Evolutionary conservation across 176 grass and related monocot genomes (phyloP), one percentile per base, ranked within the genome.

Genomic region (Saccharum spontaneum): DNA sequence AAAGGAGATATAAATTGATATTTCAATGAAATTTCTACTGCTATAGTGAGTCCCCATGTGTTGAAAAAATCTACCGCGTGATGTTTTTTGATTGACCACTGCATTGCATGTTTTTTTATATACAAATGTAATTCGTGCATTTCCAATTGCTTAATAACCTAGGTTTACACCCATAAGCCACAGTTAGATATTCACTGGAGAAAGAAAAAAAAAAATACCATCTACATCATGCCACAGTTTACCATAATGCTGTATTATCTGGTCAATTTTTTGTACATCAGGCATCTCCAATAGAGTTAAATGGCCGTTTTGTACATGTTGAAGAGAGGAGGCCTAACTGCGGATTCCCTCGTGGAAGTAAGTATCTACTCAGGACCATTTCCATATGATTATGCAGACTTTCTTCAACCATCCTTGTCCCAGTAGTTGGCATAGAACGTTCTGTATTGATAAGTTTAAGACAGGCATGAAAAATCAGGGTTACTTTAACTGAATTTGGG

Each of bases 241-340:
- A 59, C 41, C 55, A 70, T 24, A 54, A 76, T 75, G 24, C 6
- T 76, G 10, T 75, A 11, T 74, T 86, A 41, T 80, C 70, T 75
- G 33, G 38, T 69, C 10, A 76, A 20, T 68, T 23, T 81, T 64
- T 80, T 83, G 17, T 69, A 69, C 15, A 31, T 43, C 84, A 98
- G 95, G 93, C 91, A 88, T 98, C 95, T 88, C 93, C 95, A 30
- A 76, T 98, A 57, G 86, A 95, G 75, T 79, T 98, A 76, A 98
- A 95, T 90, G 95, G 95, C 6, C 88, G 93, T 79, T 28, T 55
- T 38, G 80, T 95, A 83, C 79, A 92, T 88, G 83, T 98, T 71
- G 91, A 95, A 61, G 95, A 89, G 89, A 89, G 87, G 76, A 98
- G 91, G 90, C 77, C 86, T 87, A 85, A 62, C 75, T 83, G 83